A percentile compares a stretch with the other conserved stretches of the same genome.
Evolutionary conservation across 306 rosid genomes (phyloP).

Genomic region (Fagus crenata): DNA sequence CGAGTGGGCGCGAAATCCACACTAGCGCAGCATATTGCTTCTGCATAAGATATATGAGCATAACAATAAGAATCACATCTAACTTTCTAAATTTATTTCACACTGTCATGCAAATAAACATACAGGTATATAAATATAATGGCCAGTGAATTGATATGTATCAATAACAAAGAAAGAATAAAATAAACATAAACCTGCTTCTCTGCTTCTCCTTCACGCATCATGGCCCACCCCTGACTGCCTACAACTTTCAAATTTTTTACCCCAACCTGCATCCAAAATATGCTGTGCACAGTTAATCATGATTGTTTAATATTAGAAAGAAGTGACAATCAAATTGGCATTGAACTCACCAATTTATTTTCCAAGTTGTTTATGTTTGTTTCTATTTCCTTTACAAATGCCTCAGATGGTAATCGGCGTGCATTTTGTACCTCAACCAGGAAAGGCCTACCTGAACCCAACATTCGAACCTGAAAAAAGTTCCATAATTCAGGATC

Average conservation of each 20-base stretch:
- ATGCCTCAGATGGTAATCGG: constrained; percentile 52
- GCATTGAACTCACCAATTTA: constrained; percentile 61
- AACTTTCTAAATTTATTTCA: neutral
- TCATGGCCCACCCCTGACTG: constrained; percentile 73
- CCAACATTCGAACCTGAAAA: constrained; percentile 87
- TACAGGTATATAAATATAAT: neutral
- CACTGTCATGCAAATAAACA: neutral
- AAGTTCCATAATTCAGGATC: constrained; percentile 30
- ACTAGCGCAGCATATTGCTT: constrained; percentile 89
- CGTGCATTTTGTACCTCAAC: constrained; percentile 83
- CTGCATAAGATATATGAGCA: constrained; percentile 41
- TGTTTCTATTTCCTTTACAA: constrained; percentile 52
- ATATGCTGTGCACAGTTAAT: constrained; percentile 1
- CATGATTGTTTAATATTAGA: constrained; percentile 7
- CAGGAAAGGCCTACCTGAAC: constrained; percentile 92
- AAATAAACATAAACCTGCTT: constrained; percentile 63
- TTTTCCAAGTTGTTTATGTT: constrained; percentile 57
- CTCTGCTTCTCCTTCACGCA: constrained; percentile 95
- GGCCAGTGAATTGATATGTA: constrained; percentile 15
- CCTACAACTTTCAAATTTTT: constrained; percentile 77
- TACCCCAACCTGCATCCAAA: constrained; percentile 61
- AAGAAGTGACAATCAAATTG: constrained; percentile 19
- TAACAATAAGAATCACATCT: constrained; percentile 10
- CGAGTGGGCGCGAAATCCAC: constrained; percentile 81
- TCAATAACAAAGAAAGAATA: constrained; percentile 5